Base-by-base conservation (phyloP, 768 basidiomycete species). In the Leccinum imitatum region DNA sequence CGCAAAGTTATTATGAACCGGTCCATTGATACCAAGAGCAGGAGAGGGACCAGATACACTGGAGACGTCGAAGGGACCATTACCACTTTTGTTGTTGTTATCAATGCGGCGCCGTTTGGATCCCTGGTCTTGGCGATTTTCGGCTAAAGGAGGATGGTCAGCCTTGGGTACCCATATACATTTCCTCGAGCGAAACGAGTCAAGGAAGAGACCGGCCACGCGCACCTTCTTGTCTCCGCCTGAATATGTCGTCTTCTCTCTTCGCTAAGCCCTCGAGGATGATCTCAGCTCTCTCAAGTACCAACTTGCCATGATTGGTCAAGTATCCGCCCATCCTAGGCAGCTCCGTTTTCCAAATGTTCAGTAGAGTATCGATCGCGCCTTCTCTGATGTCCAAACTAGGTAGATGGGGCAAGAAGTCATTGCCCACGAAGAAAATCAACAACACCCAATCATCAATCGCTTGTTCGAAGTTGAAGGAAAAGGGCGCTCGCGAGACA, bases 401-500 rank as follows among this genome's bases (percentile, higher is more conserved):
- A 25, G 97, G 97, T 59, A 99, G 82, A 79, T 99, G 97, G 21
- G 97, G 97, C 68, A 99, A 83, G 56, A 84, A 99, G 95, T 80
- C 98, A 79, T 99, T 99, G 67, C 97, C 97, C 73, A 99, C 97
- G 77, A 99, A 98, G 87, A 99, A 99, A 67, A 98, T 98, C 70
- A 99, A 85, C 71, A 99, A 87, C 67, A 99, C 93, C 97, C 97
- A 99, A 75, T 99, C 97, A 83, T 99, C 97, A 76, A 99, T 91
- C 39, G 97, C 95, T 75, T 90, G 88, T 76, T 99, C 97, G 74
- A 98, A 81, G 69, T 91, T 86, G 83, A 96, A 98, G 33, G 89
- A 86, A 78, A 97, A 95, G 2, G 87, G 78, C 17, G 83, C 75
- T 61, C 84, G 77, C n/a, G 88, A 79, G 33, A 96, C 82, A 76